Percentiles rank a stretch among this genome's conserved stretches.
Evolutionary conservation across 805 yeast species (phyloP).

Genomic region (Candida jianshihensis): DNA sequence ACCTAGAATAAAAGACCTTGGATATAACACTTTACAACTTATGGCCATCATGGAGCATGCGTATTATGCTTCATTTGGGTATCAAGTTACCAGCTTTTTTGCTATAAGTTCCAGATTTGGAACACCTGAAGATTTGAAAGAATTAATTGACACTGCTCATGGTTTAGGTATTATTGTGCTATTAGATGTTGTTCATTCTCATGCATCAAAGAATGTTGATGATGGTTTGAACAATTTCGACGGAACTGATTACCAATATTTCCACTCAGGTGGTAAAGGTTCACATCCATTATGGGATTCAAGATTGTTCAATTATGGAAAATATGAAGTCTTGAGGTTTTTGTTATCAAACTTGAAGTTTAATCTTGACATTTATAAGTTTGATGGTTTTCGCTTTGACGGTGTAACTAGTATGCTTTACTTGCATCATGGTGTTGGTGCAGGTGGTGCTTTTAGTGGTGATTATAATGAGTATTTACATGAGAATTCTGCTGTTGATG

Average conservation of each 20-base stretch:
- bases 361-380: conserved; percentile 73
- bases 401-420: conserved; percentile 95
- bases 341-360: conserved; percentile 77
- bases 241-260: conserved; percentile 92
- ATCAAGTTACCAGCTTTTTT: conserved; percentile 88
- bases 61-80: conserved; percentile 96
- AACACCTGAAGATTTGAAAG: conserved; percentile 90
- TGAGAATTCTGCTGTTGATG: conserved; percentile 67
- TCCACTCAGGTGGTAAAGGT: conserved; percentile 89
- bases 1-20: conserved; percentile 79
- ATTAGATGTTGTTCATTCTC: conserved; percentile 92
- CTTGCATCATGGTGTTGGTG: conserved; percentile 86
- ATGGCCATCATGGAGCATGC: conserved; percentile 99
- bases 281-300: conserved; percentile 93
- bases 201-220: conserved; percentile 87
- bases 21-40: conserved; percentile 88
- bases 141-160: conserved; percentile 88
- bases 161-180: conserved; percentile 78
- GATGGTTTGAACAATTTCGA: conserved; percentile 93
- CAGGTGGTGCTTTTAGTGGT: conserved; percentile 78
- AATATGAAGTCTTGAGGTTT: conserved; percentile 85
- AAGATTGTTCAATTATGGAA: conserved; percentile 86
- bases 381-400: conserved; percentile 95
- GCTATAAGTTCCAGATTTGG: conserved; percentile 90
- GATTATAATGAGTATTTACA: conserved; percentile 88